Percentiles rank a stretch among this genome's conserved stretches.
These are phyloP conservation scores for Mallotus repandus DNA, from an alignment of 441 rosid genomes.

Conservation along the genomic window DNA sequence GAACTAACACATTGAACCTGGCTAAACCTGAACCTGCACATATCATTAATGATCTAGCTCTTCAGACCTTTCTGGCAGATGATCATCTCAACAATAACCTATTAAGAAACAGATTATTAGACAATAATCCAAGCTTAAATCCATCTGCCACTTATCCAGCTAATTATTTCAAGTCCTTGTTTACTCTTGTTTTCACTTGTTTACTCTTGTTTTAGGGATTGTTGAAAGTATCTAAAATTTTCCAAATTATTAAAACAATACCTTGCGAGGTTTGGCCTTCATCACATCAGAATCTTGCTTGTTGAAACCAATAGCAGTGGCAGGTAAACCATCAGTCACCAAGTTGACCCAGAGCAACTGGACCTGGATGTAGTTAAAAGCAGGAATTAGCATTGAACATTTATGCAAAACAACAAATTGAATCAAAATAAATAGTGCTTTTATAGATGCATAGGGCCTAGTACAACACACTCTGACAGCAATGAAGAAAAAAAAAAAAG, in stretches of 20 bases:
- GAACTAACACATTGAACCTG: neutral
- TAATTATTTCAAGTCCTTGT: neutral
- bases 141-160: neutral
- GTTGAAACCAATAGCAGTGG: constrained; percentile 98
- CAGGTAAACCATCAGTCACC: constrained; percentile 99
- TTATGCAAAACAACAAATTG: constrained; percentile 2
- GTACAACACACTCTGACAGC: neutral
- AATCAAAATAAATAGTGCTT: neutral
- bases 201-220: neutral
- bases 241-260: constrained; percentile 28
- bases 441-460: neutral
- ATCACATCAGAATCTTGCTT: constrained; percentile 97
- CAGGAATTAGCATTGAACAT: neutral
- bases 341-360: constrained; percentile 98
- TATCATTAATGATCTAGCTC: neutral
- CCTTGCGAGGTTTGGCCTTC: constrained; percentile 99
- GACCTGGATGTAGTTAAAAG: constrained; percentile 50
- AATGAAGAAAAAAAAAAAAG: constrained; percentile 8
- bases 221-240: neutral
- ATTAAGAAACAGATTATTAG: neutral
- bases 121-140: neutral
- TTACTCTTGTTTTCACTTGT: neutral
- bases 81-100: neutral
- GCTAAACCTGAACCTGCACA: neutral
- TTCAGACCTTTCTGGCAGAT: neutral